Evolutionary conservation across 176 grass and related monocot genomes (phyloP), one percentile per base, ranked within the genome.

Genomic region (Themeda triandra): DNA sequence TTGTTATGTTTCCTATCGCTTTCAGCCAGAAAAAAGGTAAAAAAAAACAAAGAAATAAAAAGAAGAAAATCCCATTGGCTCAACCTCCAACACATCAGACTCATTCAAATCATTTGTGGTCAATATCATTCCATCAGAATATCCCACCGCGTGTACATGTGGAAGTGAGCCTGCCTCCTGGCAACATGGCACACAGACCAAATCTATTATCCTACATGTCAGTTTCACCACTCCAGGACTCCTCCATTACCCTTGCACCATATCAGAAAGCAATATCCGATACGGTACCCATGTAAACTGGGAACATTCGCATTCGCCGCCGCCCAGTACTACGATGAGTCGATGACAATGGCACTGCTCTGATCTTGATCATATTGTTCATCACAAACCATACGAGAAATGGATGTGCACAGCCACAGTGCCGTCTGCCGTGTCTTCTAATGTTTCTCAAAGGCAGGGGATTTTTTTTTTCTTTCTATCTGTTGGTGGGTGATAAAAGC

Each of bases 51-150:
- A 25, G 13, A 72, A 72, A 72, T 40, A 29, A 17, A 73, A 73
- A 19, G 41, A 25, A 73, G 28, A 68, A 29, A 15, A 73, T 37
- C 87, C 8, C 53, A 76, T 69, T 80, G 48, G 63, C 51, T 21
- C 29, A 3, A 80, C 62, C 28, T 39, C 15, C 11, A 18, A 80
- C 27, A 84, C 5, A 51, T 41, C 63, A 59, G 23, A 25, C 24
- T 31, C 21, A 51, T 67, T 3, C 32, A 81, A 81, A 7, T 63
- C 83, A 41, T 89, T 54, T 54, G 1, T 35, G 31, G 30, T 42
- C 40, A 62, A 63, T 32, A 40, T 51, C 6, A 64, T 3, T 76
- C 64, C 78, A 82, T 87, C 23, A 84, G 80, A 84, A 84, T 80
- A 84, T 84, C 69, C 73, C 49, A 29, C 23, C 6, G 48, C 53